Percentiles rank a stretch among this genome's conserved stretches.
Evolutionary conservation across 2,329 filamentous ascomycete genomes (phyloP).

Genomic region (Cladophialophora psammophila): DNA sequence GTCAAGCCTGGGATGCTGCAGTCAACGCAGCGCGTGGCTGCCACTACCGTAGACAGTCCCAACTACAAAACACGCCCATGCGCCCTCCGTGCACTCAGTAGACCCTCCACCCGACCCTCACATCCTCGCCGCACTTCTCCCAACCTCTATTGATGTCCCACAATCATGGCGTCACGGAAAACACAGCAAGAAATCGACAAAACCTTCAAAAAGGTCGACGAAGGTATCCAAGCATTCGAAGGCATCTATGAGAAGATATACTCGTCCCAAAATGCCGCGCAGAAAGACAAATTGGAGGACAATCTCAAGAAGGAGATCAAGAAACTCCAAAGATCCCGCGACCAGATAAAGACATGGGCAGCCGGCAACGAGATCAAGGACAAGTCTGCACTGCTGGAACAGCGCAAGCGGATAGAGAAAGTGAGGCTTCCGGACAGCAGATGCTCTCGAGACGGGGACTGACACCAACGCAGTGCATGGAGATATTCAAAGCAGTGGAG

Average conservation of each 20-base stretch:
- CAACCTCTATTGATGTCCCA: slow-evolving; percentile 11
- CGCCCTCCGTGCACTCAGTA: slow-evolving; percentile 8
- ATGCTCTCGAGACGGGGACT: slow-evolving; percentile 10
- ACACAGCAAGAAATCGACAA: slow-evolving; percentile 98
- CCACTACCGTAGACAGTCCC: neutral
- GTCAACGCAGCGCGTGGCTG: slow-evolving; percentile 4
- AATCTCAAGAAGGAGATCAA: slow-evolving; percentile 99
- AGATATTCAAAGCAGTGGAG: slow-evolving; percentile 99
- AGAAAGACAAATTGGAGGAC: slow-evolving; percentile 98
- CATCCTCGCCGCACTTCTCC: slow-evolving; percentile 5
- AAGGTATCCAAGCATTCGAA: slow-evolving; percentile 92
- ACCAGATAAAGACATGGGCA: slow-evolving; percentile 99
- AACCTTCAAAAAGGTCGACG: slow-evolving; percentile 97
- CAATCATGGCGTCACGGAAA: slow-evolving; percentile 90
- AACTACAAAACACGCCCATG: slow-evolving; percentile 12
- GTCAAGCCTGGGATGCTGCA: neutral
- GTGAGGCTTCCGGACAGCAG: slow-evolving; percentile 57
- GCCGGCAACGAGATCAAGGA: slow-evolving; percentile 99
- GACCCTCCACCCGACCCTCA: neutral
- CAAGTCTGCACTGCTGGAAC: slow-evolving; percentile 91
- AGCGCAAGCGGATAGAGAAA: slow-evolving; percentile 96
- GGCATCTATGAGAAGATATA: slow-evolving; percentile 98
- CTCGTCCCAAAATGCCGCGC: slow-evolving; percentile 86
- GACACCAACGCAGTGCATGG: slow-evolving; percentile 68
- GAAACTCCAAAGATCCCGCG: slow-evolving; percentile 95